A percentile compares a stretch with the other conserved stretches of the same genome.
Conservation (phyloP, 208 protist genomes). For the Acanthamoeba divionensis region DNA sequence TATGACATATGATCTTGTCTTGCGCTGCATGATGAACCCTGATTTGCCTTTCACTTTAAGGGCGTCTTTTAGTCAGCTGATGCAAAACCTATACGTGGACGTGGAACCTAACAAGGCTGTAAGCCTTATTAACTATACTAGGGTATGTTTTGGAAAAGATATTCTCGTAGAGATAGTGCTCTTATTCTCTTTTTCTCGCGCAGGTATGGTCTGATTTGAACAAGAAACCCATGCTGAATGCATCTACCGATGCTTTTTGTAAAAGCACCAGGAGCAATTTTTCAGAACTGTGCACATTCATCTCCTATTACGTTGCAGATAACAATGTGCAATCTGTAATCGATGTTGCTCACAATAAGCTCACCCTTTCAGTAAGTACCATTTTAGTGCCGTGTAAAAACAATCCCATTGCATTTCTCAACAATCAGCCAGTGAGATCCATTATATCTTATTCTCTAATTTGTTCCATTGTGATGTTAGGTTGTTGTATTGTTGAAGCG, state of each 20-base stretch:
- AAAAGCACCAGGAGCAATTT: too few species aligned
- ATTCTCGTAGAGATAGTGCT: too few species aligned
- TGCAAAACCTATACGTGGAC: constrained; percentile 48
- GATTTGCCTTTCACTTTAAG: background rate
- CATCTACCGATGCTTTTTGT: background rate
- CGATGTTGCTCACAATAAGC: constrained; percentile 10
- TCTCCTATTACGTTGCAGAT: background rate
- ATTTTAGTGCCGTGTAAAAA: too few species aligned
- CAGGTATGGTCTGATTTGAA: background rate
- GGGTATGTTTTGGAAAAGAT: too few species aligned
- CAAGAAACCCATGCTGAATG: background rate
- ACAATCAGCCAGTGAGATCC: too few species aligned
- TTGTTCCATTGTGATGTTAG: too few species aligned
- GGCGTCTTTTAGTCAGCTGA: background rate
- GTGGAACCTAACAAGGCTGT: background rate
- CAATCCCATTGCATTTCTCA: too few species aligned
- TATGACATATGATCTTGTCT: constrained; percentile 12
- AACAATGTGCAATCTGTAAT: background rate
- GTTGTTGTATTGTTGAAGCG: constrained; percentile 1
- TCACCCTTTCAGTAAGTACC: constrained; percentile 32
- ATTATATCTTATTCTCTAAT: too few species aligned
- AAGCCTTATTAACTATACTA: constrained; percentile 26
- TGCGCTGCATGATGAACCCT: background rate
- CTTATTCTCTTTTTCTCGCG: too few species aligned
- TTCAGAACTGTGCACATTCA: background rate